Evolutionary conservation across 2,329 filamentous ascomycete genomes (phyloP).

Genomic region (Botrytis squamosa): DNA sequence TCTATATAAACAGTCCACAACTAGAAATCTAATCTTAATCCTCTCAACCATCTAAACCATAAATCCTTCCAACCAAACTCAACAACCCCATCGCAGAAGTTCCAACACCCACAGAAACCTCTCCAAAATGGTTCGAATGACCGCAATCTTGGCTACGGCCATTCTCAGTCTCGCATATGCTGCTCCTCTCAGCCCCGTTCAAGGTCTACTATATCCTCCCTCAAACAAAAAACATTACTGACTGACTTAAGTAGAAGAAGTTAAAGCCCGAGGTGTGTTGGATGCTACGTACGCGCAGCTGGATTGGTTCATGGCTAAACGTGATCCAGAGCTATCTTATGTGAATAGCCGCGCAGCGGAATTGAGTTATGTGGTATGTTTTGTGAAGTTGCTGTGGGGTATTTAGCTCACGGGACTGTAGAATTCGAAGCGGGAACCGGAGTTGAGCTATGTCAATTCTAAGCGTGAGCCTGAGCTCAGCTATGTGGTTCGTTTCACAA

Average conservation of each 20-base stretch:
- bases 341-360: background rate
- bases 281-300: background rate
- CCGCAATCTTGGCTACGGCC: background rate
- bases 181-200: background rate
- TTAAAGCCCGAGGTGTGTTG: background rate
- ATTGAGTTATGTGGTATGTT: background rate
- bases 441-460: background rate
- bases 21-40: background rate
- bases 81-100: background rate
- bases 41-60: background rate
- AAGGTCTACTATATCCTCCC: background rate
- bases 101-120: background rate
- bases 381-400: background rate
- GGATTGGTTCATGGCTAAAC: conserved; percentile 8
- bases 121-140: background rate
- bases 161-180: background rate
- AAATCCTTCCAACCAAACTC: background rate
- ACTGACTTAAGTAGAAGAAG: background rate
- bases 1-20: background rate
- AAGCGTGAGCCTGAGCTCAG: background rate
- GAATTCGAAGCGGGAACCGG: background rate
- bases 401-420: background rate
- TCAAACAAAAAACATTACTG: background rate
- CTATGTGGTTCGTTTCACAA: background rate
- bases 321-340: conserved; percentile 5